Percentiles rank a stretch among this genome's conserved stretches.
These are phyloP conservation scores for Colletotrichum chrysophilum DNA, from an alignment of 2,329 filamentous ascomycete genomes.

Conservation along the genomic window DNA sequence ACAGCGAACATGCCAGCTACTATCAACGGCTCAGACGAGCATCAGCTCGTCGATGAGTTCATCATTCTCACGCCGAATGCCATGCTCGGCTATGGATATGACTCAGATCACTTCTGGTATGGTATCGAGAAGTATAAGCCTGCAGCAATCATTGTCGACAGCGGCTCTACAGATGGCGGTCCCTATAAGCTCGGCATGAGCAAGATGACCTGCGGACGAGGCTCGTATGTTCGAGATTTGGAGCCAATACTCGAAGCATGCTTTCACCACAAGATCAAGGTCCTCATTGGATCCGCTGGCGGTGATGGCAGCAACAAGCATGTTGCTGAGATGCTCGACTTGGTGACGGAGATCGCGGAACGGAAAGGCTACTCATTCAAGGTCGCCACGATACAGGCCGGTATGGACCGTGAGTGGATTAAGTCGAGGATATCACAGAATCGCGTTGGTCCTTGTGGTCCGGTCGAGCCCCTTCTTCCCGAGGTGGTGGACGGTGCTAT, in stretches of 20 bases:
- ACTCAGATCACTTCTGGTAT: conserved; percentile 31
- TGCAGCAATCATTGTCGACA: conserved; percentile 38
- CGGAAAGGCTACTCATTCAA: conserved; percentile 33
- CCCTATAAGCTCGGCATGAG: conserved; percentile 47
- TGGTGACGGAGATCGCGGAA: conserved; percentile 38
- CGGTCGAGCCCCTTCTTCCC: conserved; percentile 32
- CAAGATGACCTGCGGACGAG: conserved; percentile 41
- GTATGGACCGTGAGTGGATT: conserved; percentile 33
- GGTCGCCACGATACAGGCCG: conserved; percentile 35
- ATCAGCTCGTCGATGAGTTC: neutral
- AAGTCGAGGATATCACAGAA: conserved; percentile 28
- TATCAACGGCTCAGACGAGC: neutral
- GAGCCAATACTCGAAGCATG: conserved; percentile 39
- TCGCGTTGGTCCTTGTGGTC: conserved; percentile 35
- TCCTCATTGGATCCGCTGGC: conserved; percentile 50
- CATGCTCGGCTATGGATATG: conserved; percentile 55
- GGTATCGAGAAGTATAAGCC: conserved; percentile 34
- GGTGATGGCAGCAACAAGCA: conserved; percentile 51
- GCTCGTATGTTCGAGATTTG: conserved; percentile 48
- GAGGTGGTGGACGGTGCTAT: conserved; percentile 37
- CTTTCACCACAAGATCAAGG: conserved; percentile 36
- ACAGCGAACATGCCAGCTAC: neutral
- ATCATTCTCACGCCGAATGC: conserved; percentile 48
- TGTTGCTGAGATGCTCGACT: conserved; percentile 41
- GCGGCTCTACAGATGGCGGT: conserved; percentile 39